Conservation (phyloP, 495 filamentous ascomycete genomes). For the Friedmanniomyces endolithicus region DNA sequence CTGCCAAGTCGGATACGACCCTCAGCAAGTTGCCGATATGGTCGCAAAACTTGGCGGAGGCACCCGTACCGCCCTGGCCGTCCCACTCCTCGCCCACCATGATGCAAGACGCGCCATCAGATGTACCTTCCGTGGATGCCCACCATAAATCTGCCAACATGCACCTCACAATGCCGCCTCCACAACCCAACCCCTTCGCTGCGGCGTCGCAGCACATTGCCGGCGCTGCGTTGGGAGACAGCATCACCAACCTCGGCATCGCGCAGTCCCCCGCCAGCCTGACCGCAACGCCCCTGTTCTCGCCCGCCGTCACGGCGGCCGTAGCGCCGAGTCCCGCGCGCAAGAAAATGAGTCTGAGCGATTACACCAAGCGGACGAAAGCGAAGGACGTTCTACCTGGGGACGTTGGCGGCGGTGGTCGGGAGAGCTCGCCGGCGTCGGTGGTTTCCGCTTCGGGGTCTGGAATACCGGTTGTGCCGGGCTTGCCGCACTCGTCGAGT, state of each 20-base stretch:
- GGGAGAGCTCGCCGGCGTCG: constrained; percentile 17
- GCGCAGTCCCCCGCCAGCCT: constrained; percentile 44
- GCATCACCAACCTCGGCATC: constrained; percentile 25
- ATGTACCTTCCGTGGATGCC: not conserved
- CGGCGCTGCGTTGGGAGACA: not conserved
- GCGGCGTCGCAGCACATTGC: constrained; percentile 9
- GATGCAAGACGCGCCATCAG: not conserved
- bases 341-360: constrained; percentile 64
- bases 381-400: constrained; percentile 1
- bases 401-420: not conserved
- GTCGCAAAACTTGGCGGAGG: not conserved
- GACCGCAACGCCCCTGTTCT: constrained; percentile 29
- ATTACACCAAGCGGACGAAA: constrained; percentile 49
- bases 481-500: constrained; percentile 3
- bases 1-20: not conserved
- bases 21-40: not conserved
- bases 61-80: constrained; percentile 8
- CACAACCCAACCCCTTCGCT: constrained; percentile 9
- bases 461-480: constrained; percentile 6
- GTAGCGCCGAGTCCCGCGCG: constrained; percentile 49
- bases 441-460: constrained; percentile 13
- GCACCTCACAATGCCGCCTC: constrained; percentile 18
- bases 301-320: constrained; percentile 31
- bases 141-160: constrained; percentile 5
- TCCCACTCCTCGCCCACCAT: not conserved